Evolutionary conservation across 1,139 yeast genomes (phyloP), one percentile per base, ranked within the genome.

Genomic region (Nematodospora anomalae): DNA sequence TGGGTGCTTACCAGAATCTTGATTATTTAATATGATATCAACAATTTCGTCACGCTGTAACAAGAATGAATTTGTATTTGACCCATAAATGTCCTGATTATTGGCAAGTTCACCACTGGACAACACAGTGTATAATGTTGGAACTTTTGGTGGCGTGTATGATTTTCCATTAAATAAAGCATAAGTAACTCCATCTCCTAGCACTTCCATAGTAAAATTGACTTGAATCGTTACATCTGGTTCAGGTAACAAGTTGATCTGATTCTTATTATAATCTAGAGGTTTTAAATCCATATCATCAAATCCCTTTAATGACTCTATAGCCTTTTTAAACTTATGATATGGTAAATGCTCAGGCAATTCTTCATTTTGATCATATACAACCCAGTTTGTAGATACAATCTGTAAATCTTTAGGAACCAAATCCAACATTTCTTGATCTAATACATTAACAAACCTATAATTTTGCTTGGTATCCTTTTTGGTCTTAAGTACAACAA

Each of bases 161-260:
- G 95, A 73, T 47, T 82, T 70, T 58, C 84, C 81, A 70, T 89
- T 87, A 79, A 90, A 87, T 63, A 89, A 81, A 7, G 97, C 96
- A 57, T 89, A 90, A 63, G 85, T 87, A 42, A 84, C 71, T 60
- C 97, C 97, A 57, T 87, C 71, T 31, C 71, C 76, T 58, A 90
- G 71, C 63, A 84, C 85, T 57, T 81, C 81, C 95, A 89, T 88
- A 27, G 64, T 58, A 43, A 90, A 86, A 48, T 79, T 79, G 30
- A 90, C 64, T 10, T 74, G 72, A 47, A 89, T 71, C 37, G 71
- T 71, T 50, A 76, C 70, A 56, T 87, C 96, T 9, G 87, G 77
- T 14, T 82, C 86, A 27, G 76, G 83, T 26, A 67, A 71, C 21
- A 79, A 55, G 37, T 71, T 77, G 41, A 58, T 63, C 39, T 71